Conservation (phyloP, 2,329 filamentous ascomycete genomes). For the Exutisphaerella laricina region DNA sequence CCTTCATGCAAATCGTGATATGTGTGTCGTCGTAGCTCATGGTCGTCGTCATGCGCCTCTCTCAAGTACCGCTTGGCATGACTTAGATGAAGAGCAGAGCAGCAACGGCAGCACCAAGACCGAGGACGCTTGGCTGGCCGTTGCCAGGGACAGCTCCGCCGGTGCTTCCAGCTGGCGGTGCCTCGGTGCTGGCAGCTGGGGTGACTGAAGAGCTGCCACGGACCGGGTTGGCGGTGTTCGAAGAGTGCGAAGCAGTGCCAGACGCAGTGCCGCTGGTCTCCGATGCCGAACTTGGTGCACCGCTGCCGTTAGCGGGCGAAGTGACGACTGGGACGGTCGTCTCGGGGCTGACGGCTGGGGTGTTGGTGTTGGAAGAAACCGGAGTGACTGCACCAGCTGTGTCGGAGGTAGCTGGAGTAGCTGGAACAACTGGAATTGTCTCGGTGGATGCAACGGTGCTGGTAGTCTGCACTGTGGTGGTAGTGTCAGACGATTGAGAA, state of each 20-base stretch:
- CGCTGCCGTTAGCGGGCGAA: slow-evolving; percentile 4
- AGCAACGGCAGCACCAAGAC: slow-evolving; percentile 20
- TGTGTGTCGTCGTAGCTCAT: neutral
- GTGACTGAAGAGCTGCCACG: slow-evolving; percentile 9
- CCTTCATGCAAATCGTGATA: slow-evolving; percentile 9
- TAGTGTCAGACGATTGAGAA: slow-evolving; percentile 4
- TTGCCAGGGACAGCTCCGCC: slow-evolving; percentile 14
- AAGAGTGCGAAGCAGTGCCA: too few species aligned
- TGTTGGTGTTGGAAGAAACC: neutral
- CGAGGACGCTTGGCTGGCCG: slow-evolving; percentile 18
- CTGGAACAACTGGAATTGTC: slow-evolving; percentile 3
- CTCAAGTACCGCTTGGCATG: neutral
- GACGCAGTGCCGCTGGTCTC: slow-evolving; percentile 6
- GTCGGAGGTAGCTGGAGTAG: slow-evolving; percentile 5
- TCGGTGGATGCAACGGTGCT: slow-evolving; percentile 4
- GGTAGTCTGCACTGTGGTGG: slow-evolving; percentile 8
- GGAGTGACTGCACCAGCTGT: neutral
- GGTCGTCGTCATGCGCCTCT: too few species aligned
- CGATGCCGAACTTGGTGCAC: neutral
- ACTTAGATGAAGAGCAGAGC: slow-evolving; percentile 22
- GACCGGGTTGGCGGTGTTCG: slow-evolving; percentile 2
- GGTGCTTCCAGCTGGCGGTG: slow-evolving; percentile 13
- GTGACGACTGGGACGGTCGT: slow-evolving; percentile 7
- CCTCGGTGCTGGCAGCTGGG: slow-evolving; percentile 15
- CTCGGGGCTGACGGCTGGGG: neutral